phyloP scores from a whole-genome alignment of 2,329 filamentous ascomycete genomes.

The Botryotinia narcissicola region DNA sequence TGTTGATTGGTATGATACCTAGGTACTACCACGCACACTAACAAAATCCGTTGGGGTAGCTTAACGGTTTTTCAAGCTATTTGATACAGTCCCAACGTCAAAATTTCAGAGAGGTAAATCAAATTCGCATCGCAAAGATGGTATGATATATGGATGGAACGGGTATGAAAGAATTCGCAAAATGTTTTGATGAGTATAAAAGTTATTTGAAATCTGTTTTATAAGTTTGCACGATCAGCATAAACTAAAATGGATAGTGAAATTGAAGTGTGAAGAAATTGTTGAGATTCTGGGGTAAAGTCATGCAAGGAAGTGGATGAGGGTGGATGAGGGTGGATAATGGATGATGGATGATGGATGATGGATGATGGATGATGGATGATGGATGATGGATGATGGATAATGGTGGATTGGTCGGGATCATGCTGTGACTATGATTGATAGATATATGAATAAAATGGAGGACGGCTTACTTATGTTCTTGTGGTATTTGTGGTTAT shows the following conservation, averaged over 20 bases:
- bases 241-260: not conserved
- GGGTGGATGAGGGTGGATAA: not conserved
- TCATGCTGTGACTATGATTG: not conserved
- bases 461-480: not conserved
- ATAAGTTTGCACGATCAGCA: not conserved
- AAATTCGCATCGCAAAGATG: not conserved
- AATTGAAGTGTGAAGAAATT: not conserved
- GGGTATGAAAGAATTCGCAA: not conserved
- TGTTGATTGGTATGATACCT: not conserved
- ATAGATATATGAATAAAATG: not conserved
- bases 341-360: not conserved
- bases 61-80: not conserved
- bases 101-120: not conserved
- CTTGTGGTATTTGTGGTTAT: too few relatives aligned
- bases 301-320: constrained; percentile 7
- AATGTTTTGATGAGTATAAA: not conserved
- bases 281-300: constrained; percentile 17
- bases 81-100: not conserved
- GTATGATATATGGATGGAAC: not conserved
- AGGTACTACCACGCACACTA: not conserved
- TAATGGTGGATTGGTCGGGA: not conserved
- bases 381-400: not conserved
- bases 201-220: not conserved
- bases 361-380: not conserved
- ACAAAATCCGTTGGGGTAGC: constrained; percentile 13